Conservation (phyloP, 129 eudicot species). For the Artemisia tridentata region DNA sequence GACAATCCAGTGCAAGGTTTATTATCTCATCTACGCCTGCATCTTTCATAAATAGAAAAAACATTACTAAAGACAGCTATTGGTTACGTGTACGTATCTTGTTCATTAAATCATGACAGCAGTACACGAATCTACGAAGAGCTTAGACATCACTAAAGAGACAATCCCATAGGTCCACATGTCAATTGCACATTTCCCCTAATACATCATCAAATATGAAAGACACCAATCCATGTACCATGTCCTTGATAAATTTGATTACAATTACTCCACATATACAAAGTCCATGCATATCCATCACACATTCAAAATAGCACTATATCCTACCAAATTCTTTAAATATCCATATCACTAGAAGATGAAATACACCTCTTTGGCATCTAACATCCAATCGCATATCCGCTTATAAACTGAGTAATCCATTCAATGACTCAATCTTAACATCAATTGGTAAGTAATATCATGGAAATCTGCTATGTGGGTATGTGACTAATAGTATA, state of each 20-base stretch:
- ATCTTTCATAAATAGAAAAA: conserved; percentile 7
- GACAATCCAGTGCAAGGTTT: conserved; percentile 2
- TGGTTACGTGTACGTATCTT: background rate
- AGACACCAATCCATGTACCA: conserved; percentile 3
- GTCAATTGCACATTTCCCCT: conserved; percentile 15
- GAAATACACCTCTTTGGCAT: background rate
- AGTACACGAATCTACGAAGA: conserved; percentile 9
- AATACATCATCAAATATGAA: conserved; percentile 1
- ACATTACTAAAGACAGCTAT: conserved; percentile 3
- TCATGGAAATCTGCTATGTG: background rate
- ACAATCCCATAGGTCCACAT: background rate
- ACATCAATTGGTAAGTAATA: conserved; percentile 4
- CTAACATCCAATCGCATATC: conserved; percentile 2
- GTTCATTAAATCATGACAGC: background rate
- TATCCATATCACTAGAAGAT: background rate
- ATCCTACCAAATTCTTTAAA: conserved; percentile 14
- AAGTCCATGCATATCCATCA: background rate
- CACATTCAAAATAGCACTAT: conserved; percentile 12
- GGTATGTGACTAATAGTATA: background rate
- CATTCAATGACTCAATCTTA: conserved; percentile 16
- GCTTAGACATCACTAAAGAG: background rate
- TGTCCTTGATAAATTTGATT: conserved; percentile 2
- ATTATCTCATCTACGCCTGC: conserved; percentile 1
- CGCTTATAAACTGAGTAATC: background rate
- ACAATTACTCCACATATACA: background rate